Conservation (phyloP, 257 asterid genomes). For the Ehretia macrophylla region DNA sequence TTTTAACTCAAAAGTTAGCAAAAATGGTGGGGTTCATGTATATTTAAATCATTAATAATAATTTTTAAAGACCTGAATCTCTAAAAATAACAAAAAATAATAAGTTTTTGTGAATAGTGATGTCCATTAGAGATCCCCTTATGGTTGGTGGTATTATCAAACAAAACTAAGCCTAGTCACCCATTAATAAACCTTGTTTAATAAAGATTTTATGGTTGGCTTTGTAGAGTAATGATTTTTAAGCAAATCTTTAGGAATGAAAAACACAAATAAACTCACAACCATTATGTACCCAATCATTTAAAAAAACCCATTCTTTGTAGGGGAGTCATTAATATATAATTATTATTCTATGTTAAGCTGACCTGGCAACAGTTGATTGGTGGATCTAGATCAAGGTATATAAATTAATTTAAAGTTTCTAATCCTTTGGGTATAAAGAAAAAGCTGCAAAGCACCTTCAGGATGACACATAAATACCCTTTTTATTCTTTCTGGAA, state of each 20-base stretch:
- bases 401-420: background rate
- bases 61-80: too few species aligned
- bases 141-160: background rate
- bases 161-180: background rate
- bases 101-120: too few species aligned
- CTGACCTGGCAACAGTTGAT: conserved; percentile 13
- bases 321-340: too few species aligned
- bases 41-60: too few species aligned
- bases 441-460: conserved; percentile 25
- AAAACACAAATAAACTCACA: background rate
- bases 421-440: conserved; percentile 10
- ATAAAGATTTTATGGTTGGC: background rate
- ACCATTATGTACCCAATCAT: background rate
- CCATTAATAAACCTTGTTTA: background rate
- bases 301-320: background rate
- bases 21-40: too few species aligned
- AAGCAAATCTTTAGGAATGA: too few species aligned
- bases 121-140: too few species aligned
- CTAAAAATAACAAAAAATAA: too few species aligned
- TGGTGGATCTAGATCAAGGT: conserved; percentile 49
- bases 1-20: too few species aligned
- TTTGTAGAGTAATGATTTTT: background rate
- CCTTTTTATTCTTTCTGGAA: conserved; percentile 14
- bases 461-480: conserved; percentile 10
- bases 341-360: background rate